A percentile compares a stretch with the other conserved stretches of the same genome.
phyloP scores from a whole-genome alignment of 2,329 filamentous ascomycete genomes.

The Ceratocystis harringtonii region DNA sequence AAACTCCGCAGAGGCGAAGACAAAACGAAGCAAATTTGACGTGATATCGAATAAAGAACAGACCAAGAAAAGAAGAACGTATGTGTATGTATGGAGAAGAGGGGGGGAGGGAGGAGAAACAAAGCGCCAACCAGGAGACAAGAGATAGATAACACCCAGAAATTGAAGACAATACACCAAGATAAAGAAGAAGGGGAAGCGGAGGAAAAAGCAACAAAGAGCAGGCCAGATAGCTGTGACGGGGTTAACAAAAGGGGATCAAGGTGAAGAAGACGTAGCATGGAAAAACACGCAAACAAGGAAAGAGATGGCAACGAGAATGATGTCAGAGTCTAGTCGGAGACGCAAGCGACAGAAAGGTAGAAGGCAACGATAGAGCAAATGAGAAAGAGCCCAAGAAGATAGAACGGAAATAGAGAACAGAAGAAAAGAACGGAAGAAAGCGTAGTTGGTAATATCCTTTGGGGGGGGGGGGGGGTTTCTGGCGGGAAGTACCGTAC shows the following conservation, averaged over 20 bases:
- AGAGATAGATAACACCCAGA: neutral
- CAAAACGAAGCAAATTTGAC: neutral
- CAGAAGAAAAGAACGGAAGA: neutral
- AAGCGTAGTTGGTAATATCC: neutral
- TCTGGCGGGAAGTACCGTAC: neutral
- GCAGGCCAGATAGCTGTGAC: neutral
- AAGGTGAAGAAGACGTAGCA: neutral
- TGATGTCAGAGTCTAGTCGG: neutral
- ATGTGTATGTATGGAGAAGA: neutral
- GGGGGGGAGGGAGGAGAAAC: neutral
- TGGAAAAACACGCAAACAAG: neutral
- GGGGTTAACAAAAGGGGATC: neutral
- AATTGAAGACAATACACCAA: neutral
- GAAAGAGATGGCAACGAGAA: neutral
- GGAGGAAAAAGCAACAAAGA: neutral
- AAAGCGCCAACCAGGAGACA: neutral
- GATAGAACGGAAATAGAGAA: slow-evolving; percentile 9
- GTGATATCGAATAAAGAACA: slow-evolving; percentile 6
- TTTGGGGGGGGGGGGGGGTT: neutral
- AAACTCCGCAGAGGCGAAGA: neutral
- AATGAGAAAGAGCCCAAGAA: neutral
- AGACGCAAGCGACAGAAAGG: too few species aligned
- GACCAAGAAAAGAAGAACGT: neutral
- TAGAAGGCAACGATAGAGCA: neutral
- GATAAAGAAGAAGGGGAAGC: neutral